phyloP scores from a whole-genome alignment of 2,329 filamentous ascomycete genomes.

The Nothomitra cinnamomea region DNA sequence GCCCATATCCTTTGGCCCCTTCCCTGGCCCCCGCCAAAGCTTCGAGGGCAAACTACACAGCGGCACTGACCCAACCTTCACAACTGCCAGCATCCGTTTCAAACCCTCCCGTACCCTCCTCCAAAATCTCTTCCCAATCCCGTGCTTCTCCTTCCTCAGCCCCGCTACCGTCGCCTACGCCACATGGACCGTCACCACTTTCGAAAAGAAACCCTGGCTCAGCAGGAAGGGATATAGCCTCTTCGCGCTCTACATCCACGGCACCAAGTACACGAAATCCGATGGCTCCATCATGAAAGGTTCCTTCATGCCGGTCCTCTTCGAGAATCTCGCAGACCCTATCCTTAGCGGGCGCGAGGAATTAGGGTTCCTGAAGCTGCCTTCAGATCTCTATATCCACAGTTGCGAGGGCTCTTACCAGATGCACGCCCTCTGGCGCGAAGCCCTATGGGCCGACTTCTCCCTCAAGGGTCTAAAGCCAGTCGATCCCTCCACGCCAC shows the following conservation, averaged over 20 bases:
- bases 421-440: conserved; percentile 27
- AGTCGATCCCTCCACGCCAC: conserved; percentile 9
- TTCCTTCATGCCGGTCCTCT: conserved; percentile 38
- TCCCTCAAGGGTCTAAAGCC: conserved; percentile 20
- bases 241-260: conserved; percentile 44
- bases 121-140: conserved; percentile 30
- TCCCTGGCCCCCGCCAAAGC: too few species aligned
- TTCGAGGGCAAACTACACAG: not conserved
- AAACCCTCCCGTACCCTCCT: conserved; percentile 32
- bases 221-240: conserved; percentile 35
- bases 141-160: conserved; percentile 24
- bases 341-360: conserved; percentile 44
- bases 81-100: conserved; percentile 31
- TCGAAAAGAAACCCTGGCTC: conserved; percentile 25
- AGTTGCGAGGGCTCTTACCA: conserved; percentile 21
- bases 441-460: conserved; percentile 25
- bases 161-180: conserved; percentile 29
- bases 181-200: conserved; percentile 28
- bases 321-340: conserved; percentile 41
- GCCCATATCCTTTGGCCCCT: conserved; percentile 18
- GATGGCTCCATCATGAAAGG: conserved; percentile 31
- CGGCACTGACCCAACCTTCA: conserved; percentile 22
- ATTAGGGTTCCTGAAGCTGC: conserved; percentile 44
- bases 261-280: conserved; percentile 36
- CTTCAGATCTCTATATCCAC: conserved; percentile 31